Percentiles rank a stretch among this genome's conserved stretches.
These are phyloP conservation scores for Xylaria bambusicola DNA, from an alignment of 495 filamentous ascomycete species.

Conservation along the genomic window DNA sequence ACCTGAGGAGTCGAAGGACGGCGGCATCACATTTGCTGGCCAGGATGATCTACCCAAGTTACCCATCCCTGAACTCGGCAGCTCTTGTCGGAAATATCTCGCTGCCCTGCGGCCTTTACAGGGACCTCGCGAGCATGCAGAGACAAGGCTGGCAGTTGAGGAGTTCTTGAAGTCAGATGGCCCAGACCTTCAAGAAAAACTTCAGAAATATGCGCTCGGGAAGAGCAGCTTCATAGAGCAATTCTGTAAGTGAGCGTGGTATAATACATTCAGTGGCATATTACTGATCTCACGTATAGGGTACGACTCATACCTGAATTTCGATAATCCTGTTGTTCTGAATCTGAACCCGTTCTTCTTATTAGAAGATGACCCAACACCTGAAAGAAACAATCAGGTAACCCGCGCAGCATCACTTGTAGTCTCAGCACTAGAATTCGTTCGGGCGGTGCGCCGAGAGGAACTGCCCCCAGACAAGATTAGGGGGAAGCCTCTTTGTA, in stretches of 20 bases:
- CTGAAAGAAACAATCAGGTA: conserved; percentile 92
- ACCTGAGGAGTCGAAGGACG: conserved; percentile 44
- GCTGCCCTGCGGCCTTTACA: conserved; percentile 82
- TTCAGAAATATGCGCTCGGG: conserved; percentile 90
- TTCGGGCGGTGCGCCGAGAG: conserved; percentile 88
- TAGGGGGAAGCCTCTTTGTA: conserved; percentile 80
- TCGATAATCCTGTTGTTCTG: conserved; percentile 94
- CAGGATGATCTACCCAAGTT: conserved; percentile 90
- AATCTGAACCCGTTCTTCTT: conserved; percentile 98
- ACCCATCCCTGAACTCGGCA: conserved; percentile 89
- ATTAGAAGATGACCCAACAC: conserved; percentile 95
- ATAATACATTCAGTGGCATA: conserved; percentile 2
- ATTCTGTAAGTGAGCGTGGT: conserved; percentile 72
- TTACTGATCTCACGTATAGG: conserved; percentile 52
- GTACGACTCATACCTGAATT: conserved; percentile 99
- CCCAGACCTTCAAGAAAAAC: conserved; percentile 78
- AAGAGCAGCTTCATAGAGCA: conserved; percentile 98
- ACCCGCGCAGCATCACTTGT: conserved; percentile 91
- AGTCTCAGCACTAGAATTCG: conserved; percentile 87
- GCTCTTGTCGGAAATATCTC: conserved; percentile 77
- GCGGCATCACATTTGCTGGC: conserved; percentile 81
- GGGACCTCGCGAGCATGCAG: conserved; percentile 74
- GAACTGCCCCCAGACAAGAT: conserved; percentile 90
- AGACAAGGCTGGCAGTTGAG: conserved; percentile 75
- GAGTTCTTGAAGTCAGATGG: conserved; percentile 88